Evolutionary conservation across 1,139 yeast species (phyloP).

Genomic region (Geotrichum klebahnii): DNA sequence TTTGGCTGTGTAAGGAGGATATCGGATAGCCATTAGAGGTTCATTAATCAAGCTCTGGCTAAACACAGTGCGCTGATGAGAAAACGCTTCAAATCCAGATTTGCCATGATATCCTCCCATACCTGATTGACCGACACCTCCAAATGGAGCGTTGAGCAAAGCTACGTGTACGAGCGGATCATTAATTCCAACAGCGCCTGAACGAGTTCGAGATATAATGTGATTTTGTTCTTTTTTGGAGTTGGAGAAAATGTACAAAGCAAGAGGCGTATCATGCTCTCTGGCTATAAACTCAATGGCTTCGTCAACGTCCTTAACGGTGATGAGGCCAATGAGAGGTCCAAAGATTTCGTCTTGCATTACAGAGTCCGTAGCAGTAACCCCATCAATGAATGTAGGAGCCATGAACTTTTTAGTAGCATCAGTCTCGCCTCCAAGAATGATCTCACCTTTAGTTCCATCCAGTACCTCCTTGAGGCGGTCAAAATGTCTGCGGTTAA

Average conservation of each 20-base stretch:
- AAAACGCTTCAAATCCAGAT: slow-evolving; percentile 65
- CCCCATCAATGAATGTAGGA: slow-evolving; percentile 70
- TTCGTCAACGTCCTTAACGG: slow-evolving; percentile 48
- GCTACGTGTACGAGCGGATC: slow-evolving; percentile 74
- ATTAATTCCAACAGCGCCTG: slow-evolving; percentile 71
- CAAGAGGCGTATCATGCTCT: slow-evolving; percentile 81
- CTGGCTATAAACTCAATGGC: slow-evolving; percentile 50
- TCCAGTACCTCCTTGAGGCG: slow-evolving; percentile 49
- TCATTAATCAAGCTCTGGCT: slow-evolving; percentile 42
- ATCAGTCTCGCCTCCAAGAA: slow-evolving; percentile 51
- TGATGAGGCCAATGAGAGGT: slow-evolving; percentile 73
- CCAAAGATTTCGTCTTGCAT: slow-evolving; percentile 83
- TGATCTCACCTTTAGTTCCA: slow-evolving; percentile 56
- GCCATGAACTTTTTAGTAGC: slow-evolving; percentile 49
- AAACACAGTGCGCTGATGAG: slow-evolving; percentile 69
- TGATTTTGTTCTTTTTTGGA: slow-evolving; percentile 50
- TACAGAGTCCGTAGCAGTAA: slow-evolving; percentile 59
- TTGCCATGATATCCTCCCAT: slow-evolving; percentile 68
- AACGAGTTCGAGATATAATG: slow-evolving; percentile 55
- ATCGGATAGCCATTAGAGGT: slow-evolving; percentile 7
- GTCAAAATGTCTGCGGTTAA: slow-evolving; percentile 56
- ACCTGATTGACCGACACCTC: slow-evolving; percentile 87
- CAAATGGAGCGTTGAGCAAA: slow-evolving; percentile 74
- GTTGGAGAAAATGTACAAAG: slow-evolving; percentile 68
- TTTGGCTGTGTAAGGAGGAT: slow-evolving; percentile 15